These are phyloP conservation scores for Myriosclerotinia duriaeana DNA, from an alignment of 2,329 filamentous ascomycete species.

Conservation along the genomic window DNA sequence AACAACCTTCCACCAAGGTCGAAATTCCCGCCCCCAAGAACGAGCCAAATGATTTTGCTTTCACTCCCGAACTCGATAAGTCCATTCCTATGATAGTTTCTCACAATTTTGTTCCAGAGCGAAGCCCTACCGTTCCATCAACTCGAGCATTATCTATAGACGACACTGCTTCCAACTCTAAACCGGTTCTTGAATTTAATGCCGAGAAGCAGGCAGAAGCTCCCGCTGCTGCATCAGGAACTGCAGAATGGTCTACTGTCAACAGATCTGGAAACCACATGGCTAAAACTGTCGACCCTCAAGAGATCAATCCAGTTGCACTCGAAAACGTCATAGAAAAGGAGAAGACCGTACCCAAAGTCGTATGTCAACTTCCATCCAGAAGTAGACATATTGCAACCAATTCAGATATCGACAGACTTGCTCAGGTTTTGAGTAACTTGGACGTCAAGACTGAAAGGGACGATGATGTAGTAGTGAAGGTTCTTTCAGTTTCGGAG, in stretches of 20 bases:
- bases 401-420: constrained; percentile 1
- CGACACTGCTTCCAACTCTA: background rate
- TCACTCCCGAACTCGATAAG: background rate
- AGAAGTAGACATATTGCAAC: constrained; percentile 3
- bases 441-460: constrained; percentile 6
- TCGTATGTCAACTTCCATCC: background rate
- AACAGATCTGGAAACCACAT: background rate
- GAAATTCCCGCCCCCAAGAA: background rate
- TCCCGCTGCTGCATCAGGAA: background rate
- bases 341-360: background rate
- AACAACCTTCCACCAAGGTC: background rate
- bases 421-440: background rate
- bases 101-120: background rate
- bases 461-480: background rate
- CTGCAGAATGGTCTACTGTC: background rate
- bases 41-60: background rate
- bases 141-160: background rate
- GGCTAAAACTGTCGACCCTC: background rate
- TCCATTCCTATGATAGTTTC: background rate
- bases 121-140: background rate
- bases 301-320: background rate
- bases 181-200: background rate
- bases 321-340: background rate
- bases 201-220: background rate
- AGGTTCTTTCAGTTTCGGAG: background rate